Evolutionary conservation across 805 yeast species (phyloP).

Genomic region (Ogataea paraovalis): DNA sequence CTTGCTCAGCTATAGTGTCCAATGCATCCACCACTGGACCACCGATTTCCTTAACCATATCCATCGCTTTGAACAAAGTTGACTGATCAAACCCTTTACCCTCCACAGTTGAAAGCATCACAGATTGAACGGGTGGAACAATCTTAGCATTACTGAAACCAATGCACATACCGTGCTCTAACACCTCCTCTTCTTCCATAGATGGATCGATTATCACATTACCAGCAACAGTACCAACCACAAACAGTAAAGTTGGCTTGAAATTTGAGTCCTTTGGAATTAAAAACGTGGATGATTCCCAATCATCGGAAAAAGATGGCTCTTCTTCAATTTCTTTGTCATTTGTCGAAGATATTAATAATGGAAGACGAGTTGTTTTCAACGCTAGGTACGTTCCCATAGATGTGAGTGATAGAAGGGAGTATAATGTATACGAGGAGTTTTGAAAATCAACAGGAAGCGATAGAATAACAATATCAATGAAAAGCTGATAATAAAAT

Average conservation of each 20-base stretch:
- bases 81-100: conserved; percentile 53
- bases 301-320: conserved; percentile 89
- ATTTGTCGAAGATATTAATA: conserved; percentile 63
- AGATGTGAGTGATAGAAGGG: conserved; percentile 57
- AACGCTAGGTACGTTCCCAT: conserved; percentile 79
- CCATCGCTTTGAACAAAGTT: conserved; percentile 49
- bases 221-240: conserved; percentile 69
- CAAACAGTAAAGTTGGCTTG: conserved; percentile 73
- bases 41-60: conserved; percentile 59
- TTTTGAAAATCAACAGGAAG: conserved; percentile 37
- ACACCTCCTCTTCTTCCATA: conserved; percentile 79
- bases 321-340: conserved; percentile 72
- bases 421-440: conserved; percentile 68
- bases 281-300: conserved; percentile 54
- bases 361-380: conserved; percentile 71
- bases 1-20: conserved; percentile 42
- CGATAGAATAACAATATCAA: conserved; percentile 78
- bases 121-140: conserved; percentile 67
- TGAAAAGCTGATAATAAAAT: conserved; percentile 70
- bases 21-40: conserved; percentile 56
- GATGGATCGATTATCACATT: conserved; percentile 81
- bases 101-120: conserved; percentile 50
- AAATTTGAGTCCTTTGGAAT: conserved; percentile 37
- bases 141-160: conserved; percentile 69
- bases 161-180: conserved; percentile 76